Evolutionary conservation across 1,284 basidiomycete genomes (phyloP).

Genomic region (Cutaneotrichosporon curvatum): DNA sequence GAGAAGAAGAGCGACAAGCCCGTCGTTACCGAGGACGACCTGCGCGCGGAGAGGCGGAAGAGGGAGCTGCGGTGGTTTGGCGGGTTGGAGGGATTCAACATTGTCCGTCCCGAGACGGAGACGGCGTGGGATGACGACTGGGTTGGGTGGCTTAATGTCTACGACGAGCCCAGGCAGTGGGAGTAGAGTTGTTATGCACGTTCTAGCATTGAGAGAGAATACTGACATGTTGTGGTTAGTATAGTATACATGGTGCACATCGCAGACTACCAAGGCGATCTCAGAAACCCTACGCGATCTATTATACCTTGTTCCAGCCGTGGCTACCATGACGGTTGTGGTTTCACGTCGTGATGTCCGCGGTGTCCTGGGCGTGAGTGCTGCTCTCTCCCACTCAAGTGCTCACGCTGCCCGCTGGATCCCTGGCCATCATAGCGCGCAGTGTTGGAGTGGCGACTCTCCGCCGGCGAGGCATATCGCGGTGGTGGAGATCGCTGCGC

Average conservation of each 20-base stretch:
- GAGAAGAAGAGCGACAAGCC: constrained; percentile 62
- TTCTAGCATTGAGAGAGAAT: background rate
- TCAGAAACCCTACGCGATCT: no score
- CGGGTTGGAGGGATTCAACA: constrained; percentile 67
- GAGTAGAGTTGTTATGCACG: background rate
- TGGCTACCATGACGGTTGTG: no score
- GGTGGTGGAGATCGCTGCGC: no score
- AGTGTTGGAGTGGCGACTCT: no score
- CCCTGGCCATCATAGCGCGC: no score
- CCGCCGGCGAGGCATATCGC: no score
- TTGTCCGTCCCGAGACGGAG: constrained; percentile 58
- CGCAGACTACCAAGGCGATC: no score
- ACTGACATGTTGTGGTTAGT: background rate
- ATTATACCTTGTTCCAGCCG: no score
- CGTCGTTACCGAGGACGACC: constrained; percentile 77
- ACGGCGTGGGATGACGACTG: constrained; percentile 74
- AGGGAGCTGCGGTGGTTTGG: constrained; percentile 79
- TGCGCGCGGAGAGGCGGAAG: constrained; percentile 71
- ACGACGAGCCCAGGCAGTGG: constrained; percentile 27
- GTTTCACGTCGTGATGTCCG: no score
- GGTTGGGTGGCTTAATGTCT: constrained; percentile 59
- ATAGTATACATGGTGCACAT: background rate
- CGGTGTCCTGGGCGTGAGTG: no score
- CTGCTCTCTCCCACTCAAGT: no score
- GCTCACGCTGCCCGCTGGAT: no score